Base-by-base conservation (phyloP, 768 basidiomycete genomes). In the Exsudoporus frostii region DNA sequence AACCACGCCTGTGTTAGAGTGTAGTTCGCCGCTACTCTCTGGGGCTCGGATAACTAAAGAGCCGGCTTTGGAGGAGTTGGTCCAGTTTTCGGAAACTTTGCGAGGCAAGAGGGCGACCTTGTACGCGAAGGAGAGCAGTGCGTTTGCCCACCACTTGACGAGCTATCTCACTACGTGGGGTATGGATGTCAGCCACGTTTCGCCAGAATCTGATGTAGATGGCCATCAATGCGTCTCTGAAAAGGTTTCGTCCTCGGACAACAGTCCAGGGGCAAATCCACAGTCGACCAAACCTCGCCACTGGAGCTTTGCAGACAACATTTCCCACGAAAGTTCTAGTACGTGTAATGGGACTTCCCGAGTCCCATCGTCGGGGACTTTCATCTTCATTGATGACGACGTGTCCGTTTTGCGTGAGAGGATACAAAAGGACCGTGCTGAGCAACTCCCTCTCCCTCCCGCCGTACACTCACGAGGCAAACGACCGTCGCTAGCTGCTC, bases 131-230 rank as follows among this genome's bases (percentile, higher is more conserved):
- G 81, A 92, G n/a, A 83, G 81, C 57, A 90, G 91, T 37, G 82
- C 86, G 3, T 99, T 98, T 64, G 95, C 94, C 0, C 90, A 88
- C 47, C 92, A 97, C 69, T 76, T 99, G 33, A 94, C 94, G 24
- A 89, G 88, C 60, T 97, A 96, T 71, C 78, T 99, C 53, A 90
- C 90, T 20, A 82, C 89, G 6, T 98, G 96, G 96, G 94, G 95
- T 13, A 81, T 98, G 85, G 92, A 96, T 62, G 86, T 98, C 39
- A 85, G 82, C 47, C 92, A 94, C 71, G 77, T 85, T 40, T 83
- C 86, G 8, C 75, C 80, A 2, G 84, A 85, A 47, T 76, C 77
- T 11, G 80, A 79, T 20, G 68, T 69, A 2, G 84, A 88, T 47
- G 67, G 63, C n/a, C 48, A 55, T 33, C 70, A 60, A 34, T 25